Percentiles rank a stretch among this genome's conserved stretches.
phyloP scores from a whole-genome alignment of 495 filamentous ascomycete genomes.

The Neurospora tetrasperma region DNA sequence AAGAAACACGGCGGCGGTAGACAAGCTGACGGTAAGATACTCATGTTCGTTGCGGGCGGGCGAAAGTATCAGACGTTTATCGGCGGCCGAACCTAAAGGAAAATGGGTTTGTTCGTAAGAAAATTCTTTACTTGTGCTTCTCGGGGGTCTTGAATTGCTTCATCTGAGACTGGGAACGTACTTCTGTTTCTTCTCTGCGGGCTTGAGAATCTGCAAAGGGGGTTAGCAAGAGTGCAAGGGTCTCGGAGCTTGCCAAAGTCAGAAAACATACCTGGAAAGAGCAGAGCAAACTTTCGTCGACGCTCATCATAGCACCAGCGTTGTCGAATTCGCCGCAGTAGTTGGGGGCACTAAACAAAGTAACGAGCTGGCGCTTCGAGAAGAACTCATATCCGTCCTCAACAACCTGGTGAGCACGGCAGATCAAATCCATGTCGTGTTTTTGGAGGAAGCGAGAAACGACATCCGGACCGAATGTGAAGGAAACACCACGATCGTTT shows the following conservation, averaged over 20 bases:
- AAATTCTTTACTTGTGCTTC: conserved; percentile 70
- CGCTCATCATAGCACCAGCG: conserved; percentile 99
- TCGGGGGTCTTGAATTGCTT: conserved; percentile 61
- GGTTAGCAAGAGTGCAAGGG: conserved; percentile 12
- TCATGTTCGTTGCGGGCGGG: conserved; percentile 9
- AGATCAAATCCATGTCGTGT: conserved; percentile 99
- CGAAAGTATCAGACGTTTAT: conserved; percentile 42
- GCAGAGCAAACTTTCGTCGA: conserved; percentile 97
- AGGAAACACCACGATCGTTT: conserved; percentile 96
- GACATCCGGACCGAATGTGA: conserved; percentile 98
- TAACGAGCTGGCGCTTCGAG: conserved; percentile 95
- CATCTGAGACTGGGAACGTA: conserved; percentile 82
- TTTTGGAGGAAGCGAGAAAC: conserved; percentile 98
- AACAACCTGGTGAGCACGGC: conserved; percentile 96
- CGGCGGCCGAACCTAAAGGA: conserved; percentile 93
- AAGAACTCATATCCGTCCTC: conserved; percentile 99
- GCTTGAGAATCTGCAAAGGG: conserved; percentile 78
- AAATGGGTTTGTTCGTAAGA: conserved; percentile 70
- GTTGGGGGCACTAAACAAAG: conserved; percentile 95
- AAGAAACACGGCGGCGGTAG: conserved; percentile 16
- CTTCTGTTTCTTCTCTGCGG: conserved; percentile 99
- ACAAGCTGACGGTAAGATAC: conserved; percentile 10
- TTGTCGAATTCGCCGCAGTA: conserved; percentile 99
- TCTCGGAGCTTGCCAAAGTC: background rate
- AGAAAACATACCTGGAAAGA: conserved; percentile 81